Percentiles rank a stretch among this genome's conserved stretches.
phyloP scores from a whole-genome alignment of 1,284 basidiomycete genomes.

The Anthracocystis walkeri region DNA sequence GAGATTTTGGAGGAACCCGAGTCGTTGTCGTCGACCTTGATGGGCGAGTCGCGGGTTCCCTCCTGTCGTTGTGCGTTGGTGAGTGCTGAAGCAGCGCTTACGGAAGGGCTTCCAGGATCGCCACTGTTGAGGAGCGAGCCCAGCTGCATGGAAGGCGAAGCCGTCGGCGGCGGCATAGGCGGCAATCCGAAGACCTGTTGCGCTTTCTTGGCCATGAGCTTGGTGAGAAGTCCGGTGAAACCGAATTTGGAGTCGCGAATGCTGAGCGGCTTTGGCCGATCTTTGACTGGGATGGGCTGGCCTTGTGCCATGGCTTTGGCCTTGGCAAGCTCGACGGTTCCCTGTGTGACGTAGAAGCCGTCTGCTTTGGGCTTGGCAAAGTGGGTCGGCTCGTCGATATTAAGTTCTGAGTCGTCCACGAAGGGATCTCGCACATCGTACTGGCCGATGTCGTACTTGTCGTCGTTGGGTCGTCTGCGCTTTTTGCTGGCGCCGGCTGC shows the following conservation, averaged over 20 bases:
- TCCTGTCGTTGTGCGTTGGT: slow-evolving; percentile 65
- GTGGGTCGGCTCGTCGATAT: slow-evolving; percentile 87
- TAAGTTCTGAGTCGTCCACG: slow-evolving; percentile 95
- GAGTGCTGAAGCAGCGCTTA: slow-evolving; percentile 28
- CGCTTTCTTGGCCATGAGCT: slow-evolving; percentile 57
- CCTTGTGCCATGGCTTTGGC: slow-evolving; percentile 37
- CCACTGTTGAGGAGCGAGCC: slow-evolving; percentile 47
- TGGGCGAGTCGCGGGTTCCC: slow-evolving; percentile 75
- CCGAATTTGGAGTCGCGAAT: slow-evolving; percentile 50
- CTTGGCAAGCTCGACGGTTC: slow-evolving; percentile 65
- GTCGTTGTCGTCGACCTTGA: slow-evolving; percentile 72
- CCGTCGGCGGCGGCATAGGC: slow-evolving; percentile 25
- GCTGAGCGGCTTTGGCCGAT: slow-evolving; percentile 37
- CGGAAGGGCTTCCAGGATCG: slow-evolving; percentile 28
- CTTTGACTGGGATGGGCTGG: slow-evolving; percentile 19
- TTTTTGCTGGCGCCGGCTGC: slow-evolving; percentile 34
- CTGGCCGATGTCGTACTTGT: slow-evolving; percentile 67
- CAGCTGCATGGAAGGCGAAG: slow-evolving; percentile 44
- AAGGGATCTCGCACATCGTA: slow-evolving; percentile 94
- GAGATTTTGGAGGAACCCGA: slow-evolving; percentile 71
- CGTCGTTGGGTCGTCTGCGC: slow-evolving; percentile 45
- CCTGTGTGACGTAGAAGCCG: slow-evolving; percentile 83
- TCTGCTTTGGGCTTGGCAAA: slow-evolving; percentile 93
- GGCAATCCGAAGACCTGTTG: slow-evolving; percentile 34
- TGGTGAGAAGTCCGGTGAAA: slow-evolving; percentile 58